Evolutionary conservation across 2,329 filamentous ascomycete species (phyloP).

Genomic region (Fusarium sp.): DNA sequence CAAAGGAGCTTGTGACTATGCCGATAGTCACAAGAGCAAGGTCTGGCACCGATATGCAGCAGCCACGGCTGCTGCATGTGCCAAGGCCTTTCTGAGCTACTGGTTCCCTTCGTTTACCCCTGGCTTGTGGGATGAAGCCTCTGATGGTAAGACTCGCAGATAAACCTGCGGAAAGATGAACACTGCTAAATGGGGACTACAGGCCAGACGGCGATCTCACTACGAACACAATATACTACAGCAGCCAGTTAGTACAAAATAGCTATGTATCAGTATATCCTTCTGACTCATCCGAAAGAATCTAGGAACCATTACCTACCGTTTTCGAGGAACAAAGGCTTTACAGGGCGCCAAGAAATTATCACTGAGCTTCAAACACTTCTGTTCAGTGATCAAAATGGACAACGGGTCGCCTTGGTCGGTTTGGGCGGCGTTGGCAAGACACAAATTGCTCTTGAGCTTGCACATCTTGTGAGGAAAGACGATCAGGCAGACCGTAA

Average conservation of each 20-base stretch:
- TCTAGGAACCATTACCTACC: not conserved
- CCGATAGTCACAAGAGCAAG: constrained; percentile 21
- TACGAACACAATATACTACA: no score
- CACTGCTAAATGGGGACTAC: no score
- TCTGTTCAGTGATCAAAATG: not conserved
- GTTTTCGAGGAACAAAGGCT: not conserved
- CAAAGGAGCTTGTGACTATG: constrained; percentile 19
- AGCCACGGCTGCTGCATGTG: not conserved
- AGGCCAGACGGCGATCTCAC: no score
- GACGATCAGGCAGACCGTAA: fast-evolving
- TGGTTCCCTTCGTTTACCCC: no score
- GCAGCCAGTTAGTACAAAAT: no score
- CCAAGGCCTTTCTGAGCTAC: not conserved
- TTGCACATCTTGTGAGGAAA: not conserved
- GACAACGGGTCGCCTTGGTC: not conserved
- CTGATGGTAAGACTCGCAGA: no score
- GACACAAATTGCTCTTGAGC: not conserved
- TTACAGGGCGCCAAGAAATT: not conserved
- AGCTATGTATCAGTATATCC: no score
- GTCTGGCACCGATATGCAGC: constrained; percentile 18
- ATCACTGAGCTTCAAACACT: fast-evolving
- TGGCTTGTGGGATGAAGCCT: no score
- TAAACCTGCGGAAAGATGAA: no score
- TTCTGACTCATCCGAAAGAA: no score
- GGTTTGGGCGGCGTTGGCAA: not conserved